These are phyloP conservation scores for Rhodamnia argentea DNA, from an alignment of 345 rosid species.

Conservation along the genomic window DNA sequence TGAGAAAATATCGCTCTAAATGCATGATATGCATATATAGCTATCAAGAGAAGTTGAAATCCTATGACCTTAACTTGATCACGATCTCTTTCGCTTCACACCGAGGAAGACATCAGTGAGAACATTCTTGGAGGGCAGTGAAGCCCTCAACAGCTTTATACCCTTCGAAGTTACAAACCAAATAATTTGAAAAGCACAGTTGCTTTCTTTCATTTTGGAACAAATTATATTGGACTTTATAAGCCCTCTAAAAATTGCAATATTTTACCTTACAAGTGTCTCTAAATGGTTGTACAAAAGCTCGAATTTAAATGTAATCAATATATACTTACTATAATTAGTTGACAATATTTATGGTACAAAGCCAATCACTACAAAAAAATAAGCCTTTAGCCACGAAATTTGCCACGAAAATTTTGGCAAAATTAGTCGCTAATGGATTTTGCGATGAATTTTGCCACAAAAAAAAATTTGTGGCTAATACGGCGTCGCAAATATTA, in stretches of 20 bases:
- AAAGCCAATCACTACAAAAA: no score
- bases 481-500: no score
- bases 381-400: no score
- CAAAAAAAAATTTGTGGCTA: no score
- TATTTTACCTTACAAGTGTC: neutral
- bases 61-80: neutral
- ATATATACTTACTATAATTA: no score
- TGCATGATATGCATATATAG: no score
- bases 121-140: constrained; percentile 9
- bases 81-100: neutral
- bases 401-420: no score
- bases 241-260: neutral
- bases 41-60: no score
- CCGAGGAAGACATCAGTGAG: constrained; percentile 10
- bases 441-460: no score
- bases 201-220: neutral
- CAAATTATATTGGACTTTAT: neutral
- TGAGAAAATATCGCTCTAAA: no score
- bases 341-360: neutral
- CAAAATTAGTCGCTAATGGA: no score
- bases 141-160: constrained; percentile 11
- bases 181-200: neutral
- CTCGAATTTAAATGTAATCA: no score
- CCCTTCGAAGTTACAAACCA: neutral
- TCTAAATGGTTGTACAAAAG: neutral